Conservation (phyloP, 73 alveolate genomes). For the Symbiodinium natans region DNA sequence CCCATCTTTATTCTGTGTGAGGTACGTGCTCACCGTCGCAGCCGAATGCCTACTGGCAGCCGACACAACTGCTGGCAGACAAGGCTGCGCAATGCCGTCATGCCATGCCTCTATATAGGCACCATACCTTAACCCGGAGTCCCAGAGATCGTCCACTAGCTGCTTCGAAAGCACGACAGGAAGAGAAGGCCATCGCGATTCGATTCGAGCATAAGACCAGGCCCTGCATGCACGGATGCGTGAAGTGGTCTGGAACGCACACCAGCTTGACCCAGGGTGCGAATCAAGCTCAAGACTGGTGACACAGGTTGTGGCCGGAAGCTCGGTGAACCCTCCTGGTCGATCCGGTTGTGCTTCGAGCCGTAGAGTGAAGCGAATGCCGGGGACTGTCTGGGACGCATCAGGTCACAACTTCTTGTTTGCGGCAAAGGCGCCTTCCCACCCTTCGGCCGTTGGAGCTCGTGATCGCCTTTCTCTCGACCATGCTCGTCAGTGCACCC, state of each 20-base stretch:
- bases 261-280: conserved; percentile 21
- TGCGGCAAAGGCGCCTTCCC: conserved; percentile 47
- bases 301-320: conserved; percentile 65
- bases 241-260: neutral
- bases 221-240: neutral
- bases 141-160: neutral
- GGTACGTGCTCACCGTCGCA: neutral
- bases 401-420: conserved; percentile 75
- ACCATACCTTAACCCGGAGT: neutral
- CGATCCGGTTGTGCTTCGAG: too few species aligned
- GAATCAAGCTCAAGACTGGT: conserved; percentile 58
- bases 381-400: too few species aligned
- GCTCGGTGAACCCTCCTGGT: neutral
- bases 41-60: conserved; percentile 47
- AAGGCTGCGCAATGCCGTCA: neutral
- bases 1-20: neutral
- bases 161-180: neutral
- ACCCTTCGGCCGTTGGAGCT: too few species aligned
- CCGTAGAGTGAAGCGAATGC: too few species aligned
- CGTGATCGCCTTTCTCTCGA: neutral
- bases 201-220: conserved; percentile 57
- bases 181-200: conserved; percentile 66
- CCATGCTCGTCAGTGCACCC: too few species aligned
- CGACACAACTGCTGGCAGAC: neutral
- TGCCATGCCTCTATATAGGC: neutral